phyloP scores from a whole-genome alignment of 1,284 basidiomycete species.

The Fomitopsis betulina region DNA sequence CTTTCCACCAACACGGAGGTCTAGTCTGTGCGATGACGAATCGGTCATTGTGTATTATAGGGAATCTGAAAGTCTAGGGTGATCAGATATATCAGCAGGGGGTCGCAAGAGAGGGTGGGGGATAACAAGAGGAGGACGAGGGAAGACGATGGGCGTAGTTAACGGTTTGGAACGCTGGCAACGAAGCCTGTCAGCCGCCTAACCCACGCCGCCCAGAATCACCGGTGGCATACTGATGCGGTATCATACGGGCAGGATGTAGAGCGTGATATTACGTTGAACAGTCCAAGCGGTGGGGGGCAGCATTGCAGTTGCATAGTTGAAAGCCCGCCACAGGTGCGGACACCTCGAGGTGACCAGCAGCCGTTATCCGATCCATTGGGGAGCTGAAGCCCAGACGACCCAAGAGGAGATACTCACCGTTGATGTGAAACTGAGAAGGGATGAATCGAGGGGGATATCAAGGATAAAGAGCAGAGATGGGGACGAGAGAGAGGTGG shows the following conservation, averaged over 20 bases:
- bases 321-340: conserved; percentile 1
- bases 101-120: background rate
- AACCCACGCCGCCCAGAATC: conserved; percentile 1
- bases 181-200: conserved; percentile 14
- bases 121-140: conserved; percentile 8
- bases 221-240: background rate
- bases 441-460: conserved; percentile 6
- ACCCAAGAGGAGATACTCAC: conserved; percentile 15
- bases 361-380: conserved; percentile 9
- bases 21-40: conserved; percentile 69
- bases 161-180: conserved; percentile 11
- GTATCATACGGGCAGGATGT: background rate
- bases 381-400: conserved; percentile 1
- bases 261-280: background rate
- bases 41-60: conserved; percentile 52
- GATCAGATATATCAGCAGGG: conserved; percentile 8
- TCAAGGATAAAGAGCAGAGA: conserved; percentile 22
- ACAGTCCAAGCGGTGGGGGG: background rate
- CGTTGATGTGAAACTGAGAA: conserved; percentile 14
- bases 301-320: background rate
- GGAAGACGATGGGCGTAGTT: background rate
- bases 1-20: conserved; percentile 96
- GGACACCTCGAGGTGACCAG: conserved; percentile 9
- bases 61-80: conserved; percentile 2
- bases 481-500: conserved; percentile 24